phyloP scores from a whole-genome alignment of 169 alveolate genomes.

The Eimeria praecox region DNA sequence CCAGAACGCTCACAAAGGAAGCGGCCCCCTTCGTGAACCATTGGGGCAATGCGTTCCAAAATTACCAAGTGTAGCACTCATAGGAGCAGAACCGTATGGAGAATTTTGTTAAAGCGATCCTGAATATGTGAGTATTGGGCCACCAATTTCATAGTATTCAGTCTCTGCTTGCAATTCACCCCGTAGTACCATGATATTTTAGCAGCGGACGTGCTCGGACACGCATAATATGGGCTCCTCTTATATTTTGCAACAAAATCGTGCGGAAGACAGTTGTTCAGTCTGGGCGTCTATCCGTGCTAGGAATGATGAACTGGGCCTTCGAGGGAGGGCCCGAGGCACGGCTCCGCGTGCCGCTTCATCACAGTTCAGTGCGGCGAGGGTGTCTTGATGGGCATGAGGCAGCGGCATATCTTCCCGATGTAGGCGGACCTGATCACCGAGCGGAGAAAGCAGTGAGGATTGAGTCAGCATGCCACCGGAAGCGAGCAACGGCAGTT shows the following conservation, averaged over 20 bases:
- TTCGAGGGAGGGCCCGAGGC: background rate
- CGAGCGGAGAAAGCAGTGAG: too few relatives aligned
- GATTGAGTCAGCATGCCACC: background rate
- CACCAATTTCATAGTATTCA: background rate
- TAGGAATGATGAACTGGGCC: background rate
- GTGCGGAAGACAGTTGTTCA: background rate
- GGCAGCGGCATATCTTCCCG: background rate
- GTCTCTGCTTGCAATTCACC: background rate
- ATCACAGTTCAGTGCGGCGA: background rate
- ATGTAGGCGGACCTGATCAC: background rate
- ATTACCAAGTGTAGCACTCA: background rate
- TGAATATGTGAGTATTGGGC: background rate
- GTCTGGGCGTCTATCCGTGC: background rate
- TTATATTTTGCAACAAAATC: background rate
- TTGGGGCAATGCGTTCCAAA: background rate
- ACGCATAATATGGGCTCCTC: background rate
- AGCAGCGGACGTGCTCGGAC: background rate
- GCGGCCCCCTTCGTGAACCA: background rate
- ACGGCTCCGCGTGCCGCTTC: background rate
- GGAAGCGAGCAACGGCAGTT: background rate
- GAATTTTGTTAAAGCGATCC: background rate
- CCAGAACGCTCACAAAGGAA: background rate
- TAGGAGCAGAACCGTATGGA: background rate
- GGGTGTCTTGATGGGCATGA: background rate
- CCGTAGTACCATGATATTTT: background rate